phyloP scores from a whole-genome alignment of 805 yeast species.

The Starmera pachycereana region DNA sequence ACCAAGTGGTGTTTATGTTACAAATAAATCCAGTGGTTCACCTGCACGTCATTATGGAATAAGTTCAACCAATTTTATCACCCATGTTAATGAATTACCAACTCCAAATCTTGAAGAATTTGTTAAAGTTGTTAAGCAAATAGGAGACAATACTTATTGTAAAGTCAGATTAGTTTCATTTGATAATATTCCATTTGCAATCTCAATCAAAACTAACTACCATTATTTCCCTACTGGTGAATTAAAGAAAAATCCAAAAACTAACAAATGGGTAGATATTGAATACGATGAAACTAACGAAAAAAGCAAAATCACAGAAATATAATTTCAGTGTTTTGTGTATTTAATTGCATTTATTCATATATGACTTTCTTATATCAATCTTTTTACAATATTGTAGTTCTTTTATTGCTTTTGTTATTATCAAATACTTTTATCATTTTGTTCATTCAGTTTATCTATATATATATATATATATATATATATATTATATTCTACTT shows the following conservation, averaged over 20 bases:
- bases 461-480: no score
- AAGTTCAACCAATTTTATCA: conserved; percentile 71
- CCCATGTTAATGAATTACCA: conserved; percentile 74
- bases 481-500: no score
- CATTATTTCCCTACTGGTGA: conserved; percentile 79
- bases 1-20: conserved; percentile 80
- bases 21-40: conserved; percentile 66
- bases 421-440: no score
- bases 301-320: conserved; percentile 11
- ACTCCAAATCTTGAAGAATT: conserved; percentile 66
- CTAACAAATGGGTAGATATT: conserved; percentile 44
- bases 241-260: conserved; percentile 35
- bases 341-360: no score
- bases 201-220: conserved; percentile 75
- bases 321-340: conserved; percentile 1
- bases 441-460: no score
- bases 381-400: no score
- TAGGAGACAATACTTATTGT: conserved; percentile 74
- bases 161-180: conserved; percentile 74
- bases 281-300: conserved; percentile 32
- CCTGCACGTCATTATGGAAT: conserved; percentile 81
- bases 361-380: no score
- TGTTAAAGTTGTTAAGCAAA: conserved; percentile 49
- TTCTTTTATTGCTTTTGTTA: no score
- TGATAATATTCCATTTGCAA: conserved; percentile 81